Base-by-base conservation (phyloP, 2,329 filamentous ascomycete genomes). In the Pseudogymnoascus sp. region DNA sequence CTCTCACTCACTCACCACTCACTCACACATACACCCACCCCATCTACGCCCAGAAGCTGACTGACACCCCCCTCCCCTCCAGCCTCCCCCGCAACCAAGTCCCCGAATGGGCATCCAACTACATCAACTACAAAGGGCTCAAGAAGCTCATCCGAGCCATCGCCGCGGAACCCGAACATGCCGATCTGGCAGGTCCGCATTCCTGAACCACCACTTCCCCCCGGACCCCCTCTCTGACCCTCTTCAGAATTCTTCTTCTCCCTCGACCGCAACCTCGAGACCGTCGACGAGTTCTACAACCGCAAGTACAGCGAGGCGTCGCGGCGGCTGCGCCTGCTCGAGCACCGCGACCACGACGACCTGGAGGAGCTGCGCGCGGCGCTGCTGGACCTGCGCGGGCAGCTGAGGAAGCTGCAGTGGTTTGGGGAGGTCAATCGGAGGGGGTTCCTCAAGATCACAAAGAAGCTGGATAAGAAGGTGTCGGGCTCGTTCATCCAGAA, bases 391-490 rank as follows among this genome's bases (percentile, higher is more conserved):
- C 81, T 97, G 65, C 86, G 95, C 64, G 88, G 87, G 62, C 90
- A 96, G 73, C 78, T 97, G 68, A 85, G 95, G 65, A 97, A 97
- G 71, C 80, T 99, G 62, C 90, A 96, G 75, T 97, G 93, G 93
- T 99, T 97, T 74, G 93, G 93, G 60, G 93, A 97, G 77, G 93
- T 97, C 71, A 99, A 99, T 75, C 86, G 93, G 62, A 84, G 91
- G 67, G 95, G 95, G 1, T 99, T 99, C 72, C 86, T 96, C 75
- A 99, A 99, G 79, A 99, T 99, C 75, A 96, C 95, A 61, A 99
- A 99, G 80, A 99, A 99, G 77, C 80, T 97, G 53, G 95, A 99
- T 77, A 99, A 99, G 79, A 97, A 96, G 78, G 85, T 97, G 2
- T 83, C 88, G 1, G 83, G 85, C 53, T 85, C 87, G 3, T 83